A percentile compares a stretch with the other conserved stretches of the same genome.
These are phyloP conservation scores for Exobasidium cylindrosporum DNA, from an alignment of 1,284 basidiomycete genomes.

Conservation along the genomic window DNA sequence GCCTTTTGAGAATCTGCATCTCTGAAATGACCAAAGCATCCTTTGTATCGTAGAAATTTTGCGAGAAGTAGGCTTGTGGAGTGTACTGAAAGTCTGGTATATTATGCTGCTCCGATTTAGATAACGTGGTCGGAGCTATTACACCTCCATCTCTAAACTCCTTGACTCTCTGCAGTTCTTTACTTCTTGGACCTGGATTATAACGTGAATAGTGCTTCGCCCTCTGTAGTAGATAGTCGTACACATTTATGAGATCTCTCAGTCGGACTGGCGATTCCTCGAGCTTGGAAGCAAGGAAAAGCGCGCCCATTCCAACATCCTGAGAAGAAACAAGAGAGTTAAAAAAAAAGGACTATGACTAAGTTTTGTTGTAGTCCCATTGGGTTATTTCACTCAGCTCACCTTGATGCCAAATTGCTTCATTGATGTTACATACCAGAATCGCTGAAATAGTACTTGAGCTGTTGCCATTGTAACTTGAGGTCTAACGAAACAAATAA, in stretches of 20 bases:
- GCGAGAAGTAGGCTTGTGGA: conserved; percentile 80
- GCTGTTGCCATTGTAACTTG: conserved; percentile 95
- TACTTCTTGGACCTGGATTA: conserved; percentile 4
- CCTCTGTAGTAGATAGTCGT: conserved; percentile 67
- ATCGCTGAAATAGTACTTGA: conserved; percentile 91
- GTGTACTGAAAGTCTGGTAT: conserved; percentile 60
- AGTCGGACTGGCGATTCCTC: conserved; percentile 89
- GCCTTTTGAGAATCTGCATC: conserved; percentile 89
- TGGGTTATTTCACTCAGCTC: conserved; percentile 21
- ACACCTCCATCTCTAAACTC: not conserved
- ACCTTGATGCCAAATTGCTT: conserved; percentile 87
- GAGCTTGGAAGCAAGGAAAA: conserved; percentile 92
- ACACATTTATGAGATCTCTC: conserved; percentile 88
- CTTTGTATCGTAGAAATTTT: conserved; percentile 79
- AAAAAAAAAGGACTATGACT: not conserved
- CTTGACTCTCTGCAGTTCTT: not conserved
- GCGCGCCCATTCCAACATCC: conserved; percentile 84
- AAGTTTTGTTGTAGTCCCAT: not conserved
- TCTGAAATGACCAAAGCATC: conserved; percentile 88
- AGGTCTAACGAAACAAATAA: conserved; percentile 63
- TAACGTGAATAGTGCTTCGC: conserved; percentile 15
- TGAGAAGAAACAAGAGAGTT: conserved; percentile 9
- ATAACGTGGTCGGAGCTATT: not conserved
- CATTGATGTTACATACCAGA: conserved; percentile 94
- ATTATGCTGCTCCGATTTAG: not conserved